phyloP scores from a whole-genome alignment of 345 rosid species.

The Eutrema heterophyllum region DNA sequence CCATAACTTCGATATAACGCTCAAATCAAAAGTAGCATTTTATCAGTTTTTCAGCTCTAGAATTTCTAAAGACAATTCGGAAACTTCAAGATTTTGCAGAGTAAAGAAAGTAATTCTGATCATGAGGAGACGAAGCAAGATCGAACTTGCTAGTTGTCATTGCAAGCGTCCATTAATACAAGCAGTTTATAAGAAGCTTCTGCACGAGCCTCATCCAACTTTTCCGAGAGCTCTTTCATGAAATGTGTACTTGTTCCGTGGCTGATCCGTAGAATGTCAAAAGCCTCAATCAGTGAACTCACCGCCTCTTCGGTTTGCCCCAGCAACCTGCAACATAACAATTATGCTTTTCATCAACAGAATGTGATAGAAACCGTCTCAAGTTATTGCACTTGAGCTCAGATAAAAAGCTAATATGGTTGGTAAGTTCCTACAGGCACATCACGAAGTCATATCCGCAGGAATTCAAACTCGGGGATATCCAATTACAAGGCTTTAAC shows the following conservation, averaged over 20 bases:
- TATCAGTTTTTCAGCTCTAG: neutral
- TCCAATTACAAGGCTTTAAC: neutral
- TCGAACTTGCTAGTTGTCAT: constrained; percentile 32
- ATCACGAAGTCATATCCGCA: neutral
- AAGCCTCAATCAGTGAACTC: constrained; percentile 53
- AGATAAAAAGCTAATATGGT: neutral
- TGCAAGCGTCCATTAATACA: neutral
- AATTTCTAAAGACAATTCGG: neutral
- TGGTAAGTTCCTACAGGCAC: neutral
- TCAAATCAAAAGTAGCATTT: too few species aligned
- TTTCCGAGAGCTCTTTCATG: constrained; percentile 64
- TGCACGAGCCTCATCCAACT: constrained; percentile 81
- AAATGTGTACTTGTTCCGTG: constrained; percentile 63
- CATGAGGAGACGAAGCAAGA: neutral
- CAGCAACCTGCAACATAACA: constrained; percentile 54
- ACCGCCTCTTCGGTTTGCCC: constrained; percentile 58
- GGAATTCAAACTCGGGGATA: neutral
- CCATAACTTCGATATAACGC: too few species aligned
- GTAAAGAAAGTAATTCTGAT: neutral
- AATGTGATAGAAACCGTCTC: neutral
- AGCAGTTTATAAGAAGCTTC: constrained; percentile 62
- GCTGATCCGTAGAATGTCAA: constrained; percentile 57
- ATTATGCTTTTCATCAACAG: neutral
- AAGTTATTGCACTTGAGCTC: neutral
- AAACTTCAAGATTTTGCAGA: neutral